Evolutionary conservation across 1,284 basidiomycete species (phyloP), one percentile per base, ranked within the genome.

Genomic region (Trametes sp.): DNA sequence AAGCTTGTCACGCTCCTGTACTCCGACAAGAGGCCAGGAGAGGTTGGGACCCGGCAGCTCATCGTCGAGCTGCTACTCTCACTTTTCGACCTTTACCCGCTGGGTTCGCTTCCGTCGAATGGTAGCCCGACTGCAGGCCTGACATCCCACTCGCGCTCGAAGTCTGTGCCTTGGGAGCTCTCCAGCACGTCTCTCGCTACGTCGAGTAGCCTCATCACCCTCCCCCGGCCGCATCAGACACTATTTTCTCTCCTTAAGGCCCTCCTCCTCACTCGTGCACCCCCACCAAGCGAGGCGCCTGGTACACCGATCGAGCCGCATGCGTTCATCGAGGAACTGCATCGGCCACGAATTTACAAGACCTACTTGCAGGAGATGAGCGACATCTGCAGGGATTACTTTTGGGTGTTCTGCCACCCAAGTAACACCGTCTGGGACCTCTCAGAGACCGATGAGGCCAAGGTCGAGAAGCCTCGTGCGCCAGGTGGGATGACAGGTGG

Each of bases 401-500:
- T 98, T 77, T 98, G 97, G 95, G 92, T 99, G 58, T 98, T 98
- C 79, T 98, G 97, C 74, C 98, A 99, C 75, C 90, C 92, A 2
- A 91, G 91, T 71, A 99, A 99, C 73, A 87, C 88, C 0, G 89
- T 97, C 49, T 98, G 96, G 96, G 81, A 89, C 19, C 79, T 96
- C 28, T 78, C 83, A 6, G 90, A 95, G 69, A 89, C 94, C 0
- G 92, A 98, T 71, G 90, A 94, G 73, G 85, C 81, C 1, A 86
- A 87, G 59, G 94, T 96, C 4, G 94, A 96, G 77, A 92, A 90
- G 70, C 98, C 97, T 4, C 87, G 94, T 38, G 97, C 98, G 3
- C 97, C 98, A 0, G 95, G 95, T 8, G 97, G 97, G 8, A 98
- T 98, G 88, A 98, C 98, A 0, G 98, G 97, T 9, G 97, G 98